phyloP scores from a whole-genome alignment of 176 grass and related monocot species.

The Phoenix roebelenii region DNA sequence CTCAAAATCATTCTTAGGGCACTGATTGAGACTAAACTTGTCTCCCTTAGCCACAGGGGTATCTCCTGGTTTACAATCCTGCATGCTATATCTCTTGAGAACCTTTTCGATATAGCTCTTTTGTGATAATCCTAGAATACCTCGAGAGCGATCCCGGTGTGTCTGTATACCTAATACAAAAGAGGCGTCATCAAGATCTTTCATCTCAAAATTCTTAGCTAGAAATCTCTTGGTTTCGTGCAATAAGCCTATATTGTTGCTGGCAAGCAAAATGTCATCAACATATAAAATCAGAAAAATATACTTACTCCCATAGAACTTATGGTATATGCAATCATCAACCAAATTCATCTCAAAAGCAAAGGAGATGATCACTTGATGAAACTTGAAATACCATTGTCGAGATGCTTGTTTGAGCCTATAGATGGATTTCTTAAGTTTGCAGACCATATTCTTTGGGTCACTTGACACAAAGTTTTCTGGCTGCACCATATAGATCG shows the following conservation, averaged over 20 bases:
- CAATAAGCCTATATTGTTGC: background rate
- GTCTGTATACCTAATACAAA: background rate
- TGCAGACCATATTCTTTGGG: no score
- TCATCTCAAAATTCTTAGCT: background rate
- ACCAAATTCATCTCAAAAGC: no score
- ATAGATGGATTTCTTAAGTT: no score
- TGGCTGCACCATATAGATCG: no score
- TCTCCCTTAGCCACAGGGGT: background rate
- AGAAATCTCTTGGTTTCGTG: background rate
- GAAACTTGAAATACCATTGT: no score
- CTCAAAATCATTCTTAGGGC: conserved; percentile 3
- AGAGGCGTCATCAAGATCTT: background rate
- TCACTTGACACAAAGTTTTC: no score
- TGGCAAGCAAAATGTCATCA: no score
- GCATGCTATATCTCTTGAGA: background rate
- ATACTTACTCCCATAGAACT: no score
- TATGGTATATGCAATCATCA: no score
- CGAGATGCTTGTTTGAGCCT: no score
- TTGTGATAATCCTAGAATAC: conserved; percentile 1
- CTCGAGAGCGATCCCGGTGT: background rate
- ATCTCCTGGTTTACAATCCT: background rate
- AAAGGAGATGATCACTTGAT: no score
- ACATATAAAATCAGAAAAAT: no score
- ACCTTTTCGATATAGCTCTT: background rate
- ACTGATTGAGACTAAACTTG: background rate